Conservation (phyloP, 352 stramenopile genomes). For the Globisporangium solare region DNA sequence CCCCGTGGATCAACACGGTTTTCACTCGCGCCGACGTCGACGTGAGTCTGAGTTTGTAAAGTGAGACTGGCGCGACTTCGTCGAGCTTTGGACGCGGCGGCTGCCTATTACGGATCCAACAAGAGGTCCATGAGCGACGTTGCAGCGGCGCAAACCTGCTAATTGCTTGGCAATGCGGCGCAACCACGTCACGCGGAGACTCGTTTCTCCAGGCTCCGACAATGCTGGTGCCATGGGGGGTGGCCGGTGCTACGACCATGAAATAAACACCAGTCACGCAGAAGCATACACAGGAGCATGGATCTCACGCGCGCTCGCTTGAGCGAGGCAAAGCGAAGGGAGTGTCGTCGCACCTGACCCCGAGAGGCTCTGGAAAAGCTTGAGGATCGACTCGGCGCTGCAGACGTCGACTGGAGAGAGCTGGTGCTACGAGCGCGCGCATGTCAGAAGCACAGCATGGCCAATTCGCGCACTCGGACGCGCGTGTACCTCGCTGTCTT, state of each 20-base stretch:
- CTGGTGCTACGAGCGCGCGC: conserved; percentile 29
- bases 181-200: conserved; percentile 37
- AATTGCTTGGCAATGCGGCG: too few relatives aligned
- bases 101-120: conserved; percentile 17
- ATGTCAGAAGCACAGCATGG: too few relatives aligned
- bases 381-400: conserved; percentile 32
- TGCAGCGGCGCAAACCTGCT: not conserved
- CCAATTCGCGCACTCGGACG: not conserved
- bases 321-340: not conserved
- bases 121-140: not conserved
- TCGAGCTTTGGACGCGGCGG: conserved; percentile 26
- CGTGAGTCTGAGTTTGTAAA: conserved; percentile 52
- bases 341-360: conserved; percentile 31
- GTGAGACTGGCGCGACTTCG: conserved; percentile 53
- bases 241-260: conserved; percentile 26
- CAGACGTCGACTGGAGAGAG: conserved; percentile 64
- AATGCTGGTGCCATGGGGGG: conserved; percentile 22
- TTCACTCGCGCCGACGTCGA: conserved; percentile 5
- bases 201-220: conserved; percentile 12
- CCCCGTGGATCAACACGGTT: conserved; percentile 24
- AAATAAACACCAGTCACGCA: not conserved
- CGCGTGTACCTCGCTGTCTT: conserved; percentile 38
- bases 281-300: not conserved
- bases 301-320: not conserved
- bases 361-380: conserved; percentile 33